These are phyloP conservation scores for Penicillium sp. DNA, from an alignment of 2,329 filamentous ascomycete species.

Conservation along the genomic window DNA sequence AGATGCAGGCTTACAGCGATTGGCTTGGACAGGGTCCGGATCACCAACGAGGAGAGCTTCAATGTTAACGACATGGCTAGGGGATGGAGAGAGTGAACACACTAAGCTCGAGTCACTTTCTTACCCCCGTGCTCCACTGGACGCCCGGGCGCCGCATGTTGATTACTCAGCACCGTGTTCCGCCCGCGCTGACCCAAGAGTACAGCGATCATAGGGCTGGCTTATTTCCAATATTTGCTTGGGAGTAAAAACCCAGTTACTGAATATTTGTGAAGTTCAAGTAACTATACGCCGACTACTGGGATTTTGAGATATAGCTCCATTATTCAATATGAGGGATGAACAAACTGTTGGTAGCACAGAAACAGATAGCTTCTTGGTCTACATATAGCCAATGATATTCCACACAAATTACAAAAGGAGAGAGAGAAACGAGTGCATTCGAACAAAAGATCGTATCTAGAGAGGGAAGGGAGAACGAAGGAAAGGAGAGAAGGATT, in stretches of 20 bases:
- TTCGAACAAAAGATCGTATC: no score
- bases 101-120: conserved; percentile 11
- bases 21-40: conserved; percentile 59
- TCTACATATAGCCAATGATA: not conserved
- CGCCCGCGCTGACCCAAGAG: not conserved
- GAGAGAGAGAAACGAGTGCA: no score
- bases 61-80: conserved; percentile 53
- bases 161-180: not conserved
- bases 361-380: not conserved
- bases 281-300: no score
- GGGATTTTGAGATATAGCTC: no score
- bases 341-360: not conserved
- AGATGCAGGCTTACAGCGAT: conserved; percentile 48
- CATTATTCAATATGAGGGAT: not conserved
- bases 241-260: not conserved
- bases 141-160: not conserved
- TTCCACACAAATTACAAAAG: not conserved
- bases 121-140: not conserved
- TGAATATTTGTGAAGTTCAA: not conserved
- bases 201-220: not conserved
- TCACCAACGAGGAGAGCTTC: conserved; percentile 56
- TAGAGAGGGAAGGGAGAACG: no score
- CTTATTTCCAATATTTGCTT: not conserved
- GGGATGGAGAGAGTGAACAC: not conserved
- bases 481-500: no score